Base-by-base conservation (phyloP, 768 basidiomycete species). In the Mycena floridula region DNA sequence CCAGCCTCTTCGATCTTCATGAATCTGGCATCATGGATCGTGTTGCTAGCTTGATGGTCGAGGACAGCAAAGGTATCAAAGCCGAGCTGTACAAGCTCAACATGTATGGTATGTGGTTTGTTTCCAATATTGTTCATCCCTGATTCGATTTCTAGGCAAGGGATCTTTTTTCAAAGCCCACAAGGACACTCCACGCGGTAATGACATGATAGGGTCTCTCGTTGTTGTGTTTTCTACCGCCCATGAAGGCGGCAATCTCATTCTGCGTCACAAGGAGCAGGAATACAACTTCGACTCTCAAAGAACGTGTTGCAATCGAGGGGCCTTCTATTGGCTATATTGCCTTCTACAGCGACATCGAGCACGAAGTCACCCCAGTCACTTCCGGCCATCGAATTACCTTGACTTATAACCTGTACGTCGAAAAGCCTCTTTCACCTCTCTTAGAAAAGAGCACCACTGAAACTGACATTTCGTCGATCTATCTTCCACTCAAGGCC, bases 311-410 rank as follows among this genome's bases (percentile, higher is more conserved):
- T 11, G 22, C 38, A 20, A 25, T 16, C 11, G 20, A n/a, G 16
- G 25, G 30, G 12, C 40, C 46, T 0, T 16, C 26, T 26, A 42
- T 67, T 11, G 62, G 56, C 8, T 74, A 65, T 55, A 53, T 59
- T 16, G 64, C 68, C 7, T 72, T 74, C 48, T 72, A 60, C 53
- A 59, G 64, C 26, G 70, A 73, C 40, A 53, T 70, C 46, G 64
- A 70, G 40, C 68, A 71, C 46, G 70, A 74, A 44, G 68, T 73
- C 36, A 25, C 59, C 15, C 62, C 58, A 2, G 66, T 73, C 41
- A 59, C 36, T 5, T 61, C 63, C 1, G 72, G 73, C 1, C 53
- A 63, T 27, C 65, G 73, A 1, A 58, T 73, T 25, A 74, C 66
- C 1, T 26, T 73, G 43, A 66, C 70, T 1, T 69, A 65, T 53